phyloP scores from a whole-genome alignment of 1,139 yeast genomes.

The Protomyces lactucae-debilis region DNA sequence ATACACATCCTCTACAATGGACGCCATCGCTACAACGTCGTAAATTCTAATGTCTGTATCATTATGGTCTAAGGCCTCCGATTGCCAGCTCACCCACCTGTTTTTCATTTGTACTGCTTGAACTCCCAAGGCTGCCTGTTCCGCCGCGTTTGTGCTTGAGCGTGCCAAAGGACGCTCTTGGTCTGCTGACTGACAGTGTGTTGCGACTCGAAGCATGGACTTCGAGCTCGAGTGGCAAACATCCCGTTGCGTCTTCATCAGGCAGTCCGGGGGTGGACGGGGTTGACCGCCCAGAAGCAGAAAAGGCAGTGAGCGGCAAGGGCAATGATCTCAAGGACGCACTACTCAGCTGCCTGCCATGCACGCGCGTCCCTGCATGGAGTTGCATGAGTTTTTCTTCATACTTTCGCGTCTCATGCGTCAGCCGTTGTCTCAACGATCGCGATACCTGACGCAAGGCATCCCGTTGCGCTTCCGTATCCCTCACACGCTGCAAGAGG shows the following conservation, averaged over 20 bases:
- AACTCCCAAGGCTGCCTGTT: too few relatives aligned
- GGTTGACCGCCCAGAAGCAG: too few relatives aligned
- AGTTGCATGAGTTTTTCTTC: conserved; percentile 13
- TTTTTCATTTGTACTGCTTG: too few relatives aligned
- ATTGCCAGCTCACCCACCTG: too few relatives aligned
- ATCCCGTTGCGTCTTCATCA: not conserved
- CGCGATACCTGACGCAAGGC: conserved; percentile 31
- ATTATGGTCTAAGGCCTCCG: too few relatives aligned
- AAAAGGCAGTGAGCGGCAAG: too few relatives aligned
- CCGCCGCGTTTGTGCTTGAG: not conserved
- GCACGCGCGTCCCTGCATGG: not conserved
- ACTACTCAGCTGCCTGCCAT: not conserved
- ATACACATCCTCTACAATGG: conserved; percentile 49
- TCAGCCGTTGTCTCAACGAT: conserved; percentile 29
- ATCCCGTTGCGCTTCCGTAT: conserved; percentile 31
- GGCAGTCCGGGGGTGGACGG: too few relatives aligned
- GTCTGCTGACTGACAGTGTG: not conserved
- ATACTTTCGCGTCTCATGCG: conserved; percentile 25
- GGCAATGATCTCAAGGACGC: not conserved
- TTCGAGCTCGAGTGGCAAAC: not conserved
- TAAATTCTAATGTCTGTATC: not conserved
- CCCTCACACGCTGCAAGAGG: conserved; percentile 24
- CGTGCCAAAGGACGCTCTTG: not conserved
- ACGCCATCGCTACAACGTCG: conserved; percentile 38
- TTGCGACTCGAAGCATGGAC: not conserved